Evolutionary conservation across 306 rosid species (phyloP), one percentile per base, ranked within the genome.

Genomic region (Neltuma alba): DNA sequence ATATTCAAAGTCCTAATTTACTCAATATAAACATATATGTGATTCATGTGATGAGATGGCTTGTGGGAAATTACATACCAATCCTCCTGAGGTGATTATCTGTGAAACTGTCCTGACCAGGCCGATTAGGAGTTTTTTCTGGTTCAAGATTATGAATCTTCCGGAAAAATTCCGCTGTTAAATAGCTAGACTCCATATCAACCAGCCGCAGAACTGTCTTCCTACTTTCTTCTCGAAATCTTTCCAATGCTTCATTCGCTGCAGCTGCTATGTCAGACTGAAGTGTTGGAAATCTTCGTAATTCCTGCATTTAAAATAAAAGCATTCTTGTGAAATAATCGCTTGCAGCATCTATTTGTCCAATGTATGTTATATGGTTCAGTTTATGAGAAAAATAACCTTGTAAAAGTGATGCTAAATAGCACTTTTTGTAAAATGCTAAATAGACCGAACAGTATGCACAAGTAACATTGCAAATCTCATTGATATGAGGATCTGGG

Each of bases 101-200:
- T 1, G 94, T 77, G 65, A 27, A 83, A 64, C 82, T 85, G 83
- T 95, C 99, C 0, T 76, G 87, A 72, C 83, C 93, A 48, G 80
- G 61, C 80, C 86, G 86, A 69, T 83, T 88, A 41, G 89, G 90
- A 75, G 37, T 82, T 81, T 85, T 93, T 68, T 95, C 99, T 44
- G 92, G 86, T 87, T 95, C 98, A 62, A 85, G 79, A 83, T 88
- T 78, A 86, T 88, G 86, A 79, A 95, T 91, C 87, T 95, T 95
- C 73, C 98, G 85, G 80, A 95, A 95, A 86, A 95, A 95, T 9
- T 93, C 99, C 9, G 84, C 99, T 4, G 99, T 95, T 4, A 95
- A 90, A 82, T 95, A 95, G 90, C 98, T 91, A 70, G 99, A 95
- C 83, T 95, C 99, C 99, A 95, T 95, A 80, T 95, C 99, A 76